Evolutionary conservation across 305 asterid species (phyloP).

Genomic region (Fraxinus floribunda): DNA sequence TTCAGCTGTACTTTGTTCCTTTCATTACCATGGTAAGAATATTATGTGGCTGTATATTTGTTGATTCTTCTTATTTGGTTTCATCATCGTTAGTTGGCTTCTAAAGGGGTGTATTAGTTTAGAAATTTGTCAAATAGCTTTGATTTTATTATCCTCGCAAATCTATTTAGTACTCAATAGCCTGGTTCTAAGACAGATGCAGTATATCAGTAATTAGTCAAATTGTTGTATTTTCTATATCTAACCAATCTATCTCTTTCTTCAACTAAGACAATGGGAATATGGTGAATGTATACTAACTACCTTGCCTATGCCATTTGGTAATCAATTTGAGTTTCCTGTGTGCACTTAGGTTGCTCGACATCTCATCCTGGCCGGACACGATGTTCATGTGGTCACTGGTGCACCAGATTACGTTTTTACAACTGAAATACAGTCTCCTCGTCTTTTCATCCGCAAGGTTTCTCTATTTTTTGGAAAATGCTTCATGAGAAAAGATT

Average conservation of each 20-base stretch:
- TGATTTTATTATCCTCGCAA: neutral
- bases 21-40: neutral
- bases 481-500: neutral
- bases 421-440: constrained; percentile 77
- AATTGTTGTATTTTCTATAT: neutral
- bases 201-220: neutral
- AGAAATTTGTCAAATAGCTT: neutral
- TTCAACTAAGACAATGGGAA: neutral
- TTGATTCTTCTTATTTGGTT: neutral
- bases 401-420: constrained; percentile 96
- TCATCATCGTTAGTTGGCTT: neutral
- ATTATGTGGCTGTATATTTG: neutral
- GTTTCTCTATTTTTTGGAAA: constrained; percentile 31
- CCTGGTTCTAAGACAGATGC: neutral
- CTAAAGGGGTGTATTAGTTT: neutral
- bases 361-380: constrained; percentile 87
- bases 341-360: constrained; percentile 68
- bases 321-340: constrained; percentile 4
- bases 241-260: neutral
- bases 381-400: constrained; percentile 91
- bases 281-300: neutral
- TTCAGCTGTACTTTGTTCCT: neutral
- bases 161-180: neutral
- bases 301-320: constrained; percentile 10
- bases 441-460: constrained; percentile 85